Evolutionary conservation across 495 filamentous ascomycete species (phyloP).

Genomic region (Tuber brumale): DNA sequence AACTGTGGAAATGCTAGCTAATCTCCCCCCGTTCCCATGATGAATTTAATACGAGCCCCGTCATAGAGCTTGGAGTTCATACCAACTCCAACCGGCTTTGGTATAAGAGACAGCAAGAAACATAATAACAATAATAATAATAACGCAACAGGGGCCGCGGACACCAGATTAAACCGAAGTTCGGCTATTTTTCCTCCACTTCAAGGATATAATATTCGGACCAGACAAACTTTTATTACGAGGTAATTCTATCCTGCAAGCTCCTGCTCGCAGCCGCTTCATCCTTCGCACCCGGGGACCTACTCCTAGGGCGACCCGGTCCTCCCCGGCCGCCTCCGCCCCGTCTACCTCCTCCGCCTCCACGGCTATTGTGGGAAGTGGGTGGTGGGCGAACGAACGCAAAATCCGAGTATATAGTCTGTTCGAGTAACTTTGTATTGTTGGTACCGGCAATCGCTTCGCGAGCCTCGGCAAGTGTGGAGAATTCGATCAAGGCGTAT

Average conservation of each 20-base stretch:
- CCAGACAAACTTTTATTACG: constrained; percentile 2
- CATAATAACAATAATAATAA: not conserved
- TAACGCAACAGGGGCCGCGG: not conserved
- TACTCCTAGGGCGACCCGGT: constrained; percentile 47
- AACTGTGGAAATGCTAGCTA: not conserved
- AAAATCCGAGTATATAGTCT: constrained; percentile 88
- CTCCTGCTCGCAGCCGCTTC: constrained; percentile 21
- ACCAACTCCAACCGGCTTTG: not conserved
- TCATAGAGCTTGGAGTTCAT: not conserved
- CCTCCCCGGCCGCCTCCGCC: constrained; percentile 50
- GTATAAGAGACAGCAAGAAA: not conserved
- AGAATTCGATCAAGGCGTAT: constrained; percentile 35
- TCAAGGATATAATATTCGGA: not conserved
- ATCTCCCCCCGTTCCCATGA: not conserved
- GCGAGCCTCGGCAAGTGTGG: constrained; percentile 46
- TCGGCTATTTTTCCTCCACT: not conserved
- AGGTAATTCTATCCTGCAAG: constrained; percentile 23
- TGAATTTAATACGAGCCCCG: not conserved
- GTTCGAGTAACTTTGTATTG: constrained; percentile 77
- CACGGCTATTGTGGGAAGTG: constrained; percentile 52
- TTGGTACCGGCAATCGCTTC: constrained; percentile 41
- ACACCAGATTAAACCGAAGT: not conserved
- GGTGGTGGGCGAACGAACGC: constrained; percentile 94
- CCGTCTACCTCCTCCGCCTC: constrained; percentile 49
- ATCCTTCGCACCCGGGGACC: constrained; percentile 49